Percentiles rank a stretch among this genome's conserved stretches.
Evolutionary conservation across 2,329 filamentous ascomycete genomes (phyloP).

Genomic region (Microdochium trichocladiopsis): DNA sequence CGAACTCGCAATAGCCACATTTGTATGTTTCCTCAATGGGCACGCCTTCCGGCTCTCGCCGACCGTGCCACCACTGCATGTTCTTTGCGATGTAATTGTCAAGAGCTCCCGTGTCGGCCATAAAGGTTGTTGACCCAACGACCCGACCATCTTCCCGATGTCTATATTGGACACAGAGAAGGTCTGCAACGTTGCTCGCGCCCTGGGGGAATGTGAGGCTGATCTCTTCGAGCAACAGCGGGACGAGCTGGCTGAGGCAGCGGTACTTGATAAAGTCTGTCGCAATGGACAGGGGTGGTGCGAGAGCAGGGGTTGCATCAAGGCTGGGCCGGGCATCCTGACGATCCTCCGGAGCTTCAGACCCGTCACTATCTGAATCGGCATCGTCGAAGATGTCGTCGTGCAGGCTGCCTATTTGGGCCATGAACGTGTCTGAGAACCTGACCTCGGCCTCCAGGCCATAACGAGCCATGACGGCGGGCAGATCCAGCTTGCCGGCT

Average conservation of each 20-base stretch:
- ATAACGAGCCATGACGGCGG: slow-evolving; percentile 64
- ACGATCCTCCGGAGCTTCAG: slow-evolving; percentile 11
- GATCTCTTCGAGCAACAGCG: slow-evolving; percentile 38
- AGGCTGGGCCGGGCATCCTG: neutral
- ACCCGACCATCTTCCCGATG: slow-evolving; percentile 43
- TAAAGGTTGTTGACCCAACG: slow-evolving; percentile 52
- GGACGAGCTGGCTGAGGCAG: slow-evolving; percentile 38
- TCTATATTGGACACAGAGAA: slow-evolving; percentile 48
- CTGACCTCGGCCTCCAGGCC: slow-evolving; percentile 53
- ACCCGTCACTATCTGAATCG: slow-evolving; percentile 15
- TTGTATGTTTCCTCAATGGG: slow-evolving; percentile 82
- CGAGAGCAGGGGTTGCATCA: slow-evolving; percentile 2
- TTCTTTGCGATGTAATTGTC: slow-evolving; percentile 60
- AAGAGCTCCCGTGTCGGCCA: slow-evolving; percentile 58
- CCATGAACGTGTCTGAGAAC: slow-evolving; percentile 76
- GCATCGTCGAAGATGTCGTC: slow-evolving; percentile 54
- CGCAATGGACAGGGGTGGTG: slow-evolving; percentile 8
- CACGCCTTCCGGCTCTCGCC: slow-evolving; percentile 66
- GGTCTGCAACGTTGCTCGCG: slow-evolving; percentile 36
- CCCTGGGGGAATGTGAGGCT: slow-evolving; percentile 44
- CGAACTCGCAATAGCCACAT: slow-evolving; percentile 79
- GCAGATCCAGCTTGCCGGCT: slow-evolving; percentile 61
- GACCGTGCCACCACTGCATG: slow-evolving; percentile 84
- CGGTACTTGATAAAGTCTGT: slow-evolving; percentile 37
- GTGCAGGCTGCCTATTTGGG: slow-evolving; percentile 63